phyloP scores from a whole-genome alignment of 1,139 yeast species.

The Pneumocystis wakefieldiae region DNA sequence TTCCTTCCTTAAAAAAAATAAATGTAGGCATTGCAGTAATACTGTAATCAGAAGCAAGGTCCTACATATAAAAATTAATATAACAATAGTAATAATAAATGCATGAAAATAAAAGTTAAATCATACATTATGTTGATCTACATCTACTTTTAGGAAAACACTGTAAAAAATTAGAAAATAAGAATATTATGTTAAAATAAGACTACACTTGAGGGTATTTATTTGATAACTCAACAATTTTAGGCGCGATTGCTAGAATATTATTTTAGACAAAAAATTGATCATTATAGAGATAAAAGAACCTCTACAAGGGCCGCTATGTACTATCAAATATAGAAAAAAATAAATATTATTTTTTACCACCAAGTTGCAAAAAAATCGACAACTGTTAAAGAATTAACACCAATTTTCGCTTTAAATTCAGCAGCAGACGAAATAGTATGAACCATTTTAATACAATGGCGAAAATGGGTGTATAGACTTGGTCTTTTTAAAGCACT shows the following conservation, averaged over 20 bases:
- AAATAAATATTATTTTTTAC: constrained; percentile 64
- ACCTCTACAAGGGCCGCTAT: not conserved
- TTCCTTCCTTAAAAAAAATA: constrained; percentile 61
- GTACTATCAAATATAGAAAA: not conserved
- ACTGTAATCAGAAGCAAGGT: constrained; percentile 58
- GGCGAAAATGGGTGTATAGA: not conserved
- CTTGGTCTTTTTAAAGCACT: not conserved
- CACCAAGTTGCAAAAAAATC: constrained; percentile 96
- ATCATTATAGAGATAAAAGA: not conserved
- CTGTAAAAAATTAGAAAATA: not conserved
- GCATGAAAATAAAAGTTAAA: not conserved
- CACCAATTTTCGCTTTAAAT: constrained; percentile 42
- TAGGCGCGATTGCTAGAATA: constrained; percentile 62
- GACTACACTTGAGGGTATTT: constrained; percentile 39
- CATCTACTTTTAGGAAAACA: constrained; percentile 68
- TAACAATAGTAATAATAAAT: not conserved
- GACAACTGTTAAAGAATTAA: constrained; percentile 53
- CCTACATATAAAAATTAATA: constrained; percentile 27
- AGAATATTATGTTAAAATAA: not conserved
- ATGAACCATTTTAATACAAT: not conserved
- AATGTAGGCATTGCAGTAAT: constrained; percentile 85
- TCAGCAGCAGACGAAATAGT: constrained; percentile 27
- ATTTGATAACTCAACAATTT: constrained; percentile 58
- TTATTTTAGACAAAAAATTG: not conserved
- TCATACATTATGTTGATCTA: constrained; percentile 37